Conservation (phyloP, 2,329 filamentous ascomycete species). For the Diaporthe sp. region DNA sequence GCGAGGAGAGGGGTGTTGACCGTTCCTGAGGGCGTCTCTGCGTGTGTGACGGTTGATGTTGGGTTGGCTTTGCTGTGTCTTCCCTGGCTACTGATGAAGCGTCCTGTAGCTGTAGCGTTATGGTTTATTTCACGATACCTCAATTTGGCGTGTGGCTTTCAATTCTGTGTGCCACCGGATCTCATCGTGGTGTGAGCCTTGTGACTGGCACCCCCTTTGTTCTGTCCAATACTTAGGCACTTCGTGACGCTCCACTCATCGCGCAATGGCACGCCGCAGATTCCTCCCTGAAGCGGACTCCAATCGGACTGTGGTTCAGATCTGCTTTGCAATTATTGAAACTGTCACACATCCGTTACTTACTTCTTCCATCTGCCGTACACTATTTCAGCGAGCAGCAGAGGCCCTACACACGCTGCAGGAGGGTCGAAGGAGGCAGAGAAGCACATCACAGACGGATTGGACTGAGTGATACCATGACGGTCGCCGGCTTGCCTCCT, state of each 20-base stretch:
- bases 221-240: neutral
- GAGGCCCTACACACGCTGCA: neutral
- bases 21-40: conserved; percentile 8
- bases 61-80: neutral
- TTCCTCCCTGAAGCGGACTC: neutral
- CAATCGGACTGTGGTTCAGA: neutral
- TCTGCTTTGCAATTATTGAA: neutral
- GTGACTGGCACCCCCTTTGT: neutral
- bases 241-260: neutral
- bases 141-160: neutral
- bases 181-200: neutral
- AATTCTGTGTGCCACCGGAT: neutral
- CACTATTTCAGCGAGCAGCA: too few species aligned
- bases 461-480: neutral
- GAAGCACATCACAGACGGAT: neutral
- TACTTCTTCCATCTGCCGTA: neutral
- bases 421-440: neutral
- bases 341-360: neutral
- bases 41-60: neutral
- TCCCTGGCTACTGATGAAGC: neutral
- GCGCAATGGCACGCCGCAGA: too few species aligned
- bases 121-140: neutral
- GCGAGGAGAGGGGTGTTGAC: conserved; percentile 69
- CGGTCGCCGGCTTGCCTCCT: neutral
- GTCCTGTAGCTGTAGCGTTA: neutral